Evolutionary conservation across 2,329 filamentous ascomycete genomes (phyloP), one percentile per base, ranked within the genome.

Genomic region (Cordyceps tenuipes): DNA sequence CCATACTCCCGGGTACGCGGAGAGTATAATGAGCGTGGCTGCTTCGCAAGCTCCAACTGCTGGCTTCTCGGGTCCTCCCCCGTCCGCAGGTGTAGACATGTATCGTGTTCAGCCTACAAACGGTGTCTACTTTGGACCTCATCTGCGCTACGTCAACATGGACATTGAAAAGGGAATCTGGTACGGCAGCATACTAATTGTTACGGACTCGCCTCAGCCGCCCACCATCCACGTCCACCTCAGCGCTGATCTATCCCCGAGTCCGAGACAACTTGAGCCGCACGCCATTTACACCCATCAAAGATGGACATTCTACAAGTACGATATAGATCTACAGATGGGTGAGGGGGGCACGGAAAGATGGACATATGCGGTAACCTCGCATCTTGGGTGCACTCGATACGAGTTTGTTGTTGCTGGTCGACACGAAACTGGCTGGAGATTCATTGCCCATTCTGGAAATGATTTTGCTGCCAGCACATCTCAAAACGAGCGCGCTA

Each of bases 331-430:
- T 63, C 74, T 99, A 51, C 85, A 84, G 62, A 99, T 99, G 94
- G 86, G 89, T 39, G 92, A 97, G 17, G 82, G 80, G 29, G 82
- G 84, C 34, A 88, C 91, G 0, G 83, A 86, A 64, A 89, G 94
- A 69, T 99, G 94, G 94, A 99, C 94, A 0, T 99, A 99, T 70
- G 94, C 94, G 1, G 92, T 99, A 56, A 99, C 94, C 0, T 97
- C 94, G 1, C 92, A 97, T 69, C 79, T 97, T 21, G 94, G 94
- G 39, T 99, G 94, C 75, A 97, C 94, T n/a, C 84, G 94, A 29
- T 99, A 97, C 72, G 94, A 99, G 69, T 99, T 99, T 72, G 81
- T 97, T 21, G 90, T 99, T 19, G 94, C 94, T 21, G 93, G 93
- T 7, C 87, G 90, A 61, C 79, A 91, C 65, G 94, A 99, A 76